Conservation (phyloP, 495 filamentous ascomycete genomes). For the Staphylotrichum tortipilum region DNA sequence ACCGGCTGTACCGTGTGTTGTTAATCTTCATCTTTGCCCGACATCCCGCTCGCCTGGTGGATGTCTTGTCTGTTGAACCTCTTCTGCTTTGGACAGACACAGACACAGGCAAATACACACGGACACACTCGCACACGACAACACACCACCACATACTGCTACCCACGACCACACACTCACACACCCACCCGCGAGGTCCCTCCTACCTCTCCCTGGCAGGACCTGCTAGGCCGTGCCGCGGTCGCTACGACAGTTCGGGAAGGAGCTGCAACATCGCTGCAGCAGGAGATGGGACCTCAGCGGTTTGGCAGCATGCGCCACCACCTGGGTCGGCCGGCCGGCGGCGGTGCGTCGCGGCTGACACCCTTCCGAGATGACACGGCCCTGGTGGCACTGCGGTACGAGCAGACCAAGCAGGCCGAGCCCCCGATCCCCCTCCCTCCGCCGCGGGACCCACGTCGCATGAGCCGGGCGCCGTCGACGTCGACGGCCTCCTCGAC, state of each 20-base stretch:
- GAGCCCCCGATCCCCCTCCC: conserved; percentile 49
- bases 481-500: conserved; percentile 10
- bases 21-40: no score
- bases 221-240: conserved; percentile 13
- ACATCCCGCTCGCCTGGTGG: no score
- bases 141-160: no score
- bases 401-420: conserved; percentile 47
- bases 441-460: conserved; percentile 30
- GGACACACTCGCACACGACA: no score
- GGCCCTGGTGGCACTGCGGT: conserved; percentile 43
- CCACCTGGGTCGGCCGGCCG: conserved; percentile 20
- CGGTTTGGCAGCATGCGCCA: conserved; percentile 29
- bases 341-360: conserved; percentile 24
- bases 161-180: no score
- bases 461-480: conserved; percentile 23
- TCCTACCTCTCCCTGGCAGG: no score
- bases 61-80: no score
- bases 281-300: conserved; percentile 23
- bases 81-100: no score
- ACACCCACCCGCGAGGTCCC: no score
- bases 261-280: conserved; percentile 8
- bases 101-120: no score
- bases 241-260: conserved; percentile 1
- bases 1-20: no score
- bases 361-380: conserved; percentile 40